phyloP scores from a whole-genome alignment of 805 yeast genomes.

The Metschnikowia gelsemii region DNA sequence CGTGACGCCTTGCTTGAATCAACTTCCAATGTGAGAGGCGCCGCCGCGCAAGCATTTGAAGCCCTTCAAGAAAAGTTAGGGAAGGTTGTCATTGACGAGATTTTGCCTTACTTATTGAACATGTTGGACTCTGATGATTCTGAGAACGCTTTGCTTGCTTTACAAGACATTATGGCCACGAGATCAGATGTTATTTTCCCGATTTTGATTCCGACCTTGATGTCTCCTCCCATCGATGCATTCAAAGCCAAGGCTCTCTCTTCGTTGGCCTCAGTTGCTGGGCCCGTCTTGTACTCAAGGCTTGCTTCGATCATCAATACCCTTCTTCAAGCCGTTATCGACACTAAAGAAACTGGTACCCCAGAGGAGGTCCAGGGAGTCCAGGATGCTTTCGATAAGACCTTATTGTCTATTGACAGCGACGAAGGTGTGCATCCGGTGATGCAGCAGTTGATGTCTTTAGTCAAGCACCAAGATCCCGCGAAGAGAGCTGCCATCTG shows the following conservation, averaged over 20 bases:
- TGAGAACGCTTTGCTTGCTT: constrained; percentile 78
- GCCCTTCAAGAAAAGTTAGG: constrained; percentile 81
- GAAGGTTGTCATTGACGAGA: constrained; percentile 79
- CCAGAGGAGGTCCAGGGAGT: constrained; percentile 44
- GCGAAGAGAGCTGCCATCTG: constrained; percentile 62
- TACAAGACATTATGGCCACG: constrained; percentile 88
- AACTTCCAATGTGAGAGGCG: constrained; percentile 72
- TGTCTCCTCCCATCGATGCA: constrained; percentile 75
- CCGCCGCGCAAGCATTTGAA: constrained; percentile 92
- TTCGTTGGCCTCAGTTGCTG: constrained; percentile 87
- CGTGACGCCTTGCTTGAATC: constrained; percentile 77
- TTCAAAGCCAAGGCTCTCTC: constrained; percentile 88
- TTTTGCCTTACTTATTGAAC: constrained; percentile 77
- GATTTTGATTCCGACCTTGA: constrained; percentile 78
- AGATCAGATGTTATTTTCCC: constrained; percentile 93
- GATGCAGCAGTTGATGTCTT: constrained; percentile 72
- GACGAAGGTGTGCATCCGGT: constrained; percentile 82
- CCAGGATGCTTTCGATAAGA: constrained; percentile 58
- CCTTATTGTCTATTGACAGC: constrained; percentile 70
- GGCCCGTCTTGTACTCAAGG: constrained; percentile 71
- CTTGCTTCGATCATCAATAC: constrained; percentile 72
- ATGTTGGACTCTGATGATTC: constrained; percentile 62
- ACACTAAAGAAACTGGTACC: constrained; percentile 31
- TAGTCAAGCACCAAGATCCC: constrained; percentile 75
- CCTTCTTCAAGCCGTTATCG: constrained; percentile 59